Evolutionary conservation across 2,329 filamentous ascomycete genomes (phyloP).

Genomic region (Rosellinia necatrix): DNA sequence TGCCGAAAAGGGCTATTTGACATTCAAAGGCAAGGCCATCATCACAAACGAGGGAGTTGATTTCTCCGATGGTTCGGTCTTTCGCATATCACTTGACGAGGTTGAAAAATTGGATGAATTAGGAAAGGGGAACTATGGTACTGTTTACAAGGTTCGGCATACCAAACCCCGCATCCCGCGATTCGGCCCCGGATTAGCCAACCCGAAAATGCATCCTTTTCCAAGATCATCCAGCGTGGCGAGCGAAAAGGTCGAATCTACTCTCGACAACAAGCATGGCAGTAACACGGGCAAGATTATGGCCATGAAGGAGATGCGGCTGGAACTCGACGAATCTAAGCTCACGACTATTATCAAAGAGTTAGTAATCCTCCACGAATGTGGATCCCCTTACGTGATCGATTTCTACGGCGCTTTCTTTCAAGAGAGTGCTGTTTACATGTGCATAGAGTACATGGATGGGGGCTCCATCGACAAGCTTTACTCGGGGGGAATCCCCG

Average conservation of each 20-base stretch:
- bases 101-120: conserved; percentile 91
- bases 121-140: conserved; percentile 97
- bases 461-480: conserved; percentile 97
- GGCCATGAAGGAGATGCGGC: conserved; percentile 98
- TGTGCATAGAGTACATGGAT: conserved; percentile 99
- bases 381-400: conserved; percentile 93
- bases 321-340: conserved; percentile 95
- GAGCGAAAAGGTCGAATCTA: conserved; percentile 27
- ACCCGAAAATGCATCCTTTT: conserved; percentile 49
- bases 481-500: conserved; percentile 87
- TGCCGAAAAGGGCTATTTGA: conserved; percentile 86
- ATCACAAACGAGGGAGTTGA: conserved; percentile 90
- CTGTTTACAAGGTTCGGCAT: conserved; percentile 95
- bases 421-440: conserved; percentile 97
- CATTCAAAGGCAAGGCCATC: conserved; percentile 89
- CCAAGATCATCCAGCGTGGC: conserved; percentile 43
- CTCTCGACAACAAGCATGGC: conserved; percentile 41
- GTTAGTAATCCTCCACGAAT: conserved; percentile 92
- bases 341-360: conserved; percentile 98
- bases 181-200: conserved; percentile 62
- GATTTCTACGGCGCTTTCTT: conserved; percentile 99
- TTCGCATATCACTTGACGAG: conserved; percentile 91
- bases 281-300: conserved; percentile 77
- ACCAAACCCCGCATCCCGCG: conserved; percentile 65
- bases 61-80: conserved; percentile 86